A percentile compares a stretch with the other conserved stretches of the same genome.
Evolutionary conservation across 495 filamentous ascomycete genomes (phyloP).

Genomic region (Penicillium parvum): DNA sequence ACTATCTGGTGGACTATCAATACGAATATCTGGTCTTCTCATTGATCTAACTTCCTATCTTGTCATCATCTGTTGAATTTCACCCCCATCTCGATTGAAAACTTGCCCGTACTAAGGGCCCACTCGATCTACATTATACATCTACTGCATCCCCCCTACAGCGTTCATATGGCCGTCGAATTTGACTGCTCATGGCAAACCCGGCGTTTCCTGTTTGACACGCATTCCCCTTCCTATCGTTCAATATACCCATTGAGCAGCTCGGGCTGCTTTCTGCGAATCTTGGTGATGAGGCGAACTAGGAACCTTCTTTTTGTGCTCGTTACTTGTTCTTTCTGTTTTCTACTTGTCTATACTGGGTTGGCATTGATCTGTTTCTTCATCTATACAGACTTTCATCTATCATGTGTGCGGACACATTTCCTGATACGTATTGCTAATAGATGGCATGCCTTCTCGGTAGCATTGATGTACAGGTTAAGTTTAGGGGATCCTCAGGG

Average conservation of each 20-base stretch:
- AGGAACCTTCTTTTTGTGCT: constrained; percentile 9
- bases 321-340: constrained; percentile 2
- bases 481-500: too few species aligned
- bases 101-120: too few species aligned
- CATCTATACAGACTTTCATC: neutral
- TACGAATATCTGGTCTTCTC: neutral
- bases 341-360: neutral
- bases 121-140: neutral
- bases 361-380: neutral
- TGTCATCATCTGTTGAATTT: too few species aligned
- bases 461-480: too few species aligned
- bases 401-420: too few species aligned
- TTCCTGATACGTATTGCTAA: too few species aligned
- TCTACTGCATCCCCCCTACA: constrained; percentile 15
- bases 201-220: constrained; percentile 12
- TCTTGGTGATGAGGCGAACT: constrained; percentile 7
- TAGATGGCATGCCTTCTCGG: too few species aligned
- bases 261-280: constrained; percentile 6
- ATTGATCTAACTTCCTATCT: neutral
- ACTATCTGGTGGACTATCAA: neutral
- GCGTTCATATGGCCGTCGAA: constrained; percentile 12
- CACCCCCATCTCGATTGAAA: too few species aligned
- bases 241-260: constrained; percentile 19
- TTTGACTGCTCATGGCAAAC: constrained; percentile 15
- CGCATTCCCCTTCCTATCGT: constrained; percentile 3